Base-by-base conservation (phyloP, 352 stramenopile genomes). In the Phytophthora nicotianae region DNA sequence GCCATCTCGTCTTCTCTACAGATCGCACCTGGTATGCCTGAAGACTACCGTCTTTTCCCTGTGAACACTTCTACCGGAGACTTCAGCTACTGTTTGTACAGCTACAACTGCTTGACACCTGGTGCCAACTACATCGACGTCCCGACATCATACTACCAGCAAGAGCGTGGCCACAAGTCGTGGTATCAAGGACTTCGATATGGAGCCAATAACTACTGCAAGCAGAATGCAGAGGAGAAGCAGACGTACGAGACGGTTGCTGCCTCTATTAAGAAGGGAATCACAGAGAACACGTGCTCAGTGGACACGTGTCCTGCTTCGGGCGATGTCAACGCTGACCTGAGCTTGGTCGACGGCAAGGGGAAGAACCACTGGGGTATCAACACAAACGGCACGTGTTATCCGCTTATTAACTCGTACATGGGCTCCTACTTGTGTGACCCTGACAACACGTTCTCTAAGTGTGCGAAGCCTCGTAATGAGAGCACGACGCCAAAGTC, bases 1-100 rank as follows among this genome's bases (percentile, higher is more conserved):
- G 75, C 79, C 4, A 92, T 97, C 65, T 97, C 90, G 16, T 91
- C 88, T 45, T 97, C 91, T 29, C 71, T 97, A 5, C 93, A 98
- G 68, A 82, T 98, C 46, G 74, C 68, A 2, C 86, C 84, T 0
- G 88, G 84, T 9, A 89, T 89, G 72, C 84, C 83, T 0, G 8
- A 21, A 0, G 19, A 37, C 26, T 52, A 52, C 24, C 46, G 46
- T 37, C 46, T 52, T 19, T 40, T 38, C 29, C 21, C 20, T 9
- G 43, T 50, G 2, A 35, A 50, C n/a, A 19, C 20, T 0, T 37
- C 21, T 9, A 19, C 23, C 5, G 43, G 43, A 0, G 43, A 50
- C 43, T n/a, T 20, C 7, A 21, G 10, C 20, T 50, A 50, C 23
- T 52, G 46, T 40, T 19, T 52, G 16, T 52, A 52, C 17, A 14